Conservation (phyloP, 352 stramenopile species). For the Pythium dissimile region DNA sequence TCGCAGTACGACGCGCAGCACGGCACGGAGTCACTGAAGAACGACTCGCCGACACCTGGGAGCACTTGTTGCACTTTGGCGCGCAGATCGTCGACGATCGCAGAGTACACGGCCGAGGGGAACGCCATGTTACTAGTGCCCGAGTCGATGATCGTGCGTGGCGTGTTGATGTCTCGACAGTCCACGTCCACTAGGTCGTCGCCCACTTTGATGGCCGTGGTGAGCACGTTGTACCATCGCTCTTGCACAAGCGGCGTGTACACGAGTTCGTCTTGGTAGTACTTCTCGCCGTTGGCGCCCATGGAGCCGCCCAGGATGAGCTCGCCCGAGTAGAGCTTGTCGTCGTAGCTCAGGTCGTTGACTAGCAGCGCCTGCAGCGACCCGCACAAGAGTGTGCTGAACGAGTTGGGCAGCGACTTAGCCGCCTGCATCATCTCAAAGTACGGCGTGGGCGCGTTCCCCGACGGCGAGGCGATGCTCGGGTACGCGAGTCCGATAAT, state of each 20-base stretch:
- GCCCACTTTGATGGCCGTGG: constrained; percentile 60
- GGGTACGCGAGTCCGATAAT: constrained; percentile 69
- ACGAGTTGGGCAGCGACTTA: constrained; percentile 43
- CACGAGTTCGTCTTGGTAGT: constrained; percentile 55
- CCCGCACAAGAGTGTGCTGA: constrained; percentile 77
- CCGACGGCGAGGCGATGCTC: constrained; percentile 53
- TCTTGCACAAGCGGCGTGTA: constrained; percentile 77
- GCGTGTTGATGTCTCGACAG: constrained; percentile 71
- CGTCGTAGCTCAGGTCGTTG: constrained; percentile 30
- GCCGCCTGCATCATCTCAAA: constrained; percentile 47
- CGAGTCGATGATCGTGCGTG: constrained; percentile 71
- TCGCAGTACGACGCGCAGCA: constrained; percentile 71
- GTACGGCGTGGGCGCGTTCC: constrained; percentile 45
- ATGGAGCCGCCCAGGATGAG: constrained; percentile 55
- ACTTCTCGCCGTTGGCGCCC: constrained; percentile 42
- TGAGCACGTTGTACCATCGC: constrained; percentile 76
- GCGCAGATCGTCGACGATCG: constrained; percentile 53
- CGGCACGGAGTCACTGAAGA: constrained; percentile 67
- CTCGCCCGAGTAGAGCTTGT: constrained; percentile 52
- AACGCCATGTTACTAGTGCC: constrained; percentile 81
- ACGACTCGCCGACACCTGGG: constrained; percentile 39
- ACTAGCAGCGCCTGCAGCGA: constrained; percentile 60
- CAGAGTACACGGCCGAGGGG: constrained; percentile 57
- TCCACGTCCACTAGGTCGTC: constrained; percentile 39
- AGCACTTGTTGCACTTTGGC: constrained; percentile 45